Percentiles rank a stretch among this genome's conserved stretches.
Conservation (phyloP, 2,329 filamentous ascomycete species). For the Rachicladosporium sp. region DNA sequence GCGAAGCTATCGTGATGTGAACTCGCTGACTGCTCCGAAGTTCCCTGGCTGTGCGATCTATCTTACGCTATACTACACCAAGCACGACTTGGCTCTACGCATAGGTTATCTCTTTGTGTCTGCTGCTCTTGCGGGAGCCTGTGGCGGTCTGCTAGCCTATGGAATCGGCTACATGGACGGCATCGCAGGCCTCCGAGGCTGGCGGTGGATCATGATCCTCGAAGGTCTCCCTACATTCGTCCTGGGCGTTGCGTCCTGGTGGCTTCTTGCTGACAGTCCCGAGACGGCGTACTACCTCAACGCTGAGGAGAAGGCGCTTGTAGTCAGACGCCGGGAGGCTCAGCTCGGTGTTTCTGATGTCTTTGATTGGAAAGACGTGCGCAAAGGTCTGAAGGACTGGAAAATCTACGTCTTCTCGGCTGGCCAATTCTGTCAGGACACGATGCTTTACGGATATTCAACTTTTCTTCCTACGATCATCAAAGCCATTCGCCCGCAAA, state of each 20-base stretch:
- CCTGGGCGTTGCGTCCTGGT: conserved; percentile 5
- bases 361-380: conserved; percentile 51
- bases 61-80: conserved; percentile 35
- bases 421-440: conserved; percentile 61
- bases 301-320: conserved; percentile 47
- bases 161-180: conserved; percentile 62
- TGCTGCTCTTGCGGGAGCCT: conserved; percentile 35
- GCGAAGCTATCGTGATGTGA: too few species aligned
- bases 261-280: conserved; percentile 49
- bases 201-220: conserved; percentile 55
- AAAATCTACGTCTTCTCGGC: conserved; percentile 60
- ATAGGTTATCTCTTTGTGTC: conserved; percentile 35
- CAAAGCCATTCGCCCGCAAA: conserved; percentile 48
- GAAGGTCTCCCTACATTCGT: conserved; percentile 5
- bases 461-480: conserved; percentile 75
- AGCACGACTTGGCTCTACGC: conserved; percentile 29
- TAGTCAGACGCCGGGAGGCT: conserved; percentile 35
- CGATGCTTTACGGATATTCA: conserved; percentile 66
- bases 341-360: conserved; percentile 36
- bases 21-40: too few species aligned
- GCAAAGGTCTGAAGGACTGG: conserved; percentile 59
- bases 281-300: conserved; percentile 51
- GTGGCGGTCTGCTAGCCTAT: conserved; percentile 23
- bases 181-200: conserved; percentile 48
- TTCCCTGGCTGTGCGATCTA: conserved; percentile 16